These are phyloP conservation scores for Sclerotinia borealis DNA, from an alignment of 2,329 filamentous ascomycete species.

Conservation along the genomic window DNA sequence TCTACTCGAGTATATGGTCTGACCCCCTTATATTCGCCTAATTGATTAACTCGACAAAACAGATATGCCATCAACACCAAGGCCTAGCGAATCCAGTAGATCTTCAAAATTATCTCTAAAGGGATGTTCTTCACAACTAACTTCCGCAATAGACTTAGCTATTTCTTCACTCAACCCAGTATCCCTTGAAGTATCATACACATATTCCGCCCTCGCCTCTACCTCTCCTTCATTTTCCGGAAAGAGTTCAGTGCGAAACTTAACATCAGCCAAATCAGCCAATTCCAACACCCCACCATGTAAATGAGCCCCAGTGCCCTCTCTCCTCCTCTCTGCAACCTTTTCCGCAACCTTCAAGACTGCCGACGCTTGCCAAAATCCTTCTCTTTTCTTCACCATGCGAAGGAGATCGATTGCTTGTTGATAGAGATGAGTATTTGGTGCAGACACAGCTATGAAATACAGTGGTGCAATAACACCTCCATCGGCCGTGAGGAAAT, in stretches of 20 bases:
- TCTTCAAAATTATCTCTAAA: neutral
- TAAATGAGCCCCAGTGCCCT: neutral
- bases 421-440: constrained; percentile 7
- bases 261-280: neutral
- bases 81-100: neutral
- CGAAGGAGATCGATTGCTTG: constrained; percentile 17
- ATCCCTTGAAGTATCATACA: neutral
- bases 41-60: no score
- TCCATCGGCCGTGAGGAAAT: constrained; percentile 14
- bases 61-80: neutral
- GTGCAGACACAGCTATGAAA: constrained; percentile 17
- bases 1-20: no score
- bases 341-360: constrained; percentile 15
- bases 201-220: no score
- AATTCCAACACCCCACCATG: neutral
- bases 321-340: neutral
- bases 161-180: neutral
- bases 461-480: constrained; percentile 19
- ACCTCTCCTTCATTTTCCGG: neutral
- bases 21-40: no score
- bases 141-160: neutral
- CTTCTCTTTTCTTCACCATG: constrained; percentile 15
- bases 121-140: neutral
- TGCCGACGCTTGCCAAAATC: constrained; percentile 18
- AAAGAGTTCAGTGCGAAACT: neutral